Conservation (phyloP, 2,329 filamentous ascomycete genomes). For the Fusarium vanettenii region DNA sequence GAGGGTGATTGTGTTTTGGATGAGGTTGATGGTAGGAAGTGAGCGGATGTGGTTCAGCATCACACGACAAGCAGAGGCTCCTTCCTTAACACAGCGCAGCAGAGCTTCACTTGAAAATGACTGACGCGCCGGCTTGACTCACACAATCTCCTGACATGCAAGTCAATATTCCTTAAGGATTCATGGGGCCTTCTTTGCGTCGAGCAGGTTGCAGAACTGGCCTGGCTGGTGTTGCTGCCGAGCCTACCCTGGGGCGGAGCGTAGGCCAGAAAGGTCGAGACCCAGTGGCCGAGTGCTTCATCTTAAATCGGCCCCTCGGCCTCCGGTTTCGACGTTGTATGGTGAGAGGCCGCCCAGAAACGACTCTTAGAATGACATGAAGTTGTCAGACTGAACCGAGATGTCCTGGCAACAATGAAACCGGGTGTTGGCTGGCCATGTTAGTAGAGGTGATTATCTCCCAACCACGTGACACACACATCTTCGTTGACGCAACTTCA, state of each 20-base stretch:
- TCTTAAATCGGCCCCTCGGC: conserved; percentile 2
- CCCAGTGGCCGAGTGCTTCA: background rate
- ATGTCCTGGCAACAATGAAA: background rate
- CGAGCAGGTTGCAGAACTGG: conserved; percentile 12
- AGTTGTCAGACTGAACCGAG: background rate
- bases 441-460: background rate
- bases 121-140: background rate
- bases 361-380: background rate
- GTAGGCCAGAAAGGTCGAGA: background rate
- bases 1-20: background rate
- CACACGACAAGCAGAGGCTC: background rate
- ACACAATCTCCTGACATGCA: background rate
- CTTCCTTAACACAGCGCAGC: background rate
- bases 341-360: conserved; percentile 8
- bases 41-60: background rate
- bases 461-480: background rate
- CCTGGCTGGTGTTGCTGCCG: conserved; percentile 1
- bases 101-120: background rate
- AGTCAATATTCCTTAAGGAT: background rate
- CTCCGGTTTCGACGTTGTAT: conserved; percentile 18
- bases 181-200: conserved; percentile 6
- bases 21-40: background rate
- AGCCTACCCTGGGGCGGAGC: background rate
- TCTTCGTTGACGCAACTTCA: background rate
- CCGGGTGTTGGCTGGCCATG: background rate